phyloP scores from a whole-genome alignment of 2,329 filamentous ascomycete genomes.

The Colletotrichum sp. region DNA sequence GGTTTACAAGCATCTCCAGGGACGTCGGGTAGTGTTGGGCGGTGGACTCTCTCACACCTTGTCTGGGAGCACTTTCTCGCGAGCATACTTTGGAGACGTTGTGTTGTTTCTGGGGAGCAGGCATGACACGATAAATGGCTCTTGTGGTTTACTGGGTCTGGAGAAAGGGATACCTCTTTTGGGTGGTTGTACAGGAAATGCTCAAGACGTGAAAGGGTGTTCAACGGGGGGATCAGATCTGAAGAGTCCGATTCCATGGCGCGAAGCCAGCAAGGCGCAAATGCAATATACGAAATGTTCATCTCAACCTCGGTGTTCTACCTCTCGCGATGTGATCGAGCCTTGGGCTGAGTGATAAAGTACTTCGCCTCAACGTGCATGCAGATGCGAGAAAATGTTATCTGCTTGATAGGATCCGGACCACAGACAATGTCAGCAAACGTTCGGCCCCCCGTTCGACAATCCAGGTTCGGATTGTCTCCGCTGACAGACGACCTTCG shows the following conservation, averaged over 20 bases:
- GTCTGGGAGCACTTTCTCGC: conserved; percentile 19
- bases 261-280: conserved; percentile 32
- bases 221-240: neutral
- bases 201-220: conserved; percentile 23
- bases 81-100: conserved; percentile 13
- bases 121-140: conserved; percentile 22
- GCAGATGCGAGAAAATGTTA: neutral
- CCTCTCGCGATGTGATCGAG: neutral
- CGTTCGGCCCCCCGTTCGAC: neutral
- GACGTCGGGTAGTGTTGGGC: conserved; percentile 1
- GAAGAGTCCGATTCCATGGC: conserved; percentile 1
- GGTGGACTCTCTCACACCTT: conserved; percentile 6
- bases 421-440: neutral
- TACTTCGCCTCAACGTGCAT: neutral
- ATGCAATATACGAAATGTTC: conserved; percentile 37
- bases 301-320: conserved; percentile 5
- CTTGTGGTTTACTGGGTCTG: conserved; percentile 6
- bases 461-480: neutral
- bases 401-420: neutral
- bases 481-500: neutral
- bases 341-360: neutral
- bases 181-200: conserved; percentile 19
- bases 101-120: conserved; percentile 17
- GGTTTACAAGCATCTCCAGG: neutral
- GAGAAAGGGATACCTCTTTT: conserved; percentile 17